phyloP scores from a whole-genome alignment of 2,329 filamentous ascomycete species.

The Aspergillus amoenus region DNA sequence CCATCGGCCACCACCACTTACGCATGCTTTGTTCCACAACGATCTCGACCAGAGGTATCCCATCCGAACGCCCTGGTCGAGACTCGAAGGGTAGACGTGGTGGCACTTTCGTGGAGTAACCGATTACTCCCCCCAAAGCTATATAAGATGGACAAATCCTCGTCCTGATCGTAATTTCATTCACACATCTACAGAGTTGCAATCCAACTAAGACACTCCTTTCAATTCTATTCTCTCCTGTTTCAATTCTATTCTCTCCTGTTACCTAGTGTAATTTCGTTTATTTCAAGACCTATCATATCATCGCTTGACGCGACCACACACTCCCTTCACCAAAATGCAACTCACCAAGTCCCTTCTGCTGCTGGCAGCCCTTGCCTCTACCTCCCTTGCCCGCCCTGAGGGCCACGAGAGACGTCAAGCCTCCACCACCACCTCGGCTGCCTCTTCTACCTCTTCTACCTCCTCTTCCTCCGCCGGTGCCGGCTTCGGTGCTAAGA shows the following conservation, averaged over 20 bases:
- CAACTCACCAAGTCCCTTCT: constrained; percentile 30
- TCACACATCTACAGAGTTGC: background rate
- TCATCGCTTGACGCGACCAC: constrained; percentile 13
- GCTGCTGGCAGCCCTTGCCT: constrained; percentile 32
- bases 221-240: background rate
- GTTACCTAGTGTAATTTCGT: constrained; percentile 10
- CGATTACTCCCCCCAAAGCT: background rate
- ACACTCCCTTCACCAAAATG: constrained; percentile 21
- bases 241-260: background rate
- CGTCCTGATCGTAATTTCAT: background rate
- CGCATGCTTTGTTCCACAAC: constrained; percentile 1
- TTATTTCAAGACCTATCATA: background rate
- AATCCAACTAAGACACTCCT: constrained; percentile 11
- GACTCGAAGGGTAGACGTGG: background rate
- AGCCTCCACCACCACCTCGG: constrained; percentile 9
- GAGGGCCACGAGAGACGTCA: constrained; percentile 22
- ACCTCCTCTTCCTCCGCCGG: constrained; percentile 21
- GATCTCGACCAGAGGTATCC: background rate
- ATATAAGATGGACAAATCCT: background rate
- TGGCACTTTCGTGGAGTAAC: background rate
- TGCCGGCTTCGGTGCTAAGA: constrained; percentile 34
- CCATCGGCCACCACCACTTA: background rate
- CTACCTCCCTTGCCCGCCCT: constrained; percentile 22
- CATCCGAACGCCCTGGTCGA: constrained; percentile 3
- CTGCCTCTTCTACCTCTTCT: constrained; percentile 12